Evolutionary conservation across 306 rosid species (phyloP).

Genomic region (Prunus campanulata): DNA sequence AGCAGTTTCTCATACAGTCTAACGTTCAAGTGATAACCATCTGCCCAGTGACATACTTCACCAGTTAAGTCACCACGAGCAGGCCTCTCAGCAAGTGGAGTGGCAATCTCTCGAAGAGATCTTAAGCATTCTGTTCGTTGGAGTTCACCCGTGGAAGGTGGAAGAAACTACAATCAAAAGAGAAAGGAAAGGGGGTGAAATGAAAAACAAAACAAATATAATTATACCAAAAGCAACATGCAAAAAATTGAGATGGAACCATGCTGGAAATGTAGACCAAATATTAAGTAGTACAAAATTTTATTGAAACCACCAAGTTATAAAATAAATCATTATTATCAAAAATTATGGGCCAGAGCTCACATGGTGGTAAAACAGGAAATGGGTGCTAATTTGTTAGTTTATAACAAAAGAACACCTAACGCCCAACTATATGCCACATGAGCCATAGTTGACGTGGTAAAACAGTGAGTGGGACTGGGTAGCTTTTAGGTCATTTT

Average conservation of each 20-base stretch:
- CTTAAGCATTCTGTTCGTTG: conserved; percentile 92
- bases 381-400: not conserved
- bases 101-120: conserved; percentile 76
- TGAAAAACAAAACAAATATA: not conserved
- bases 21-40: conserved; percentile 89
- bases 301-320: not conserved
- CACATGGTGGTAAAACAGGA: not conserved
- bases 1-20: conserved; percentile 91
- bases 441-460: not conserved
- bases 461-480: not conserved
- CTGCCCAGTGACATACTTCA: conserved; percentile 99
- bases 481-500: not conserved
- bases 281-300: not conserved
- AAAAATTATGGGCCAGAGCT: not conserved
- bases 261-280: not conserved
- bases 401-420: not conserved
- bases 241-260: not conserved
- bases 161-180: conserved; percentile 67
- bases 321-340: not conserved
- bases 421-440: not conserved
- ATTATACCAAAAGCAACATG: not conserved
- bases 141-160: conserved; percentile 80
- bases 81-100: conserved; percentile 93
- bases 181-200: not conserved
- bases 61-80: conserved; percentile 99